phyloP scores from a whole-genome alignment of 2,329 filamentous ascomycete species.

The Colletotrichum sp. region DNA sequence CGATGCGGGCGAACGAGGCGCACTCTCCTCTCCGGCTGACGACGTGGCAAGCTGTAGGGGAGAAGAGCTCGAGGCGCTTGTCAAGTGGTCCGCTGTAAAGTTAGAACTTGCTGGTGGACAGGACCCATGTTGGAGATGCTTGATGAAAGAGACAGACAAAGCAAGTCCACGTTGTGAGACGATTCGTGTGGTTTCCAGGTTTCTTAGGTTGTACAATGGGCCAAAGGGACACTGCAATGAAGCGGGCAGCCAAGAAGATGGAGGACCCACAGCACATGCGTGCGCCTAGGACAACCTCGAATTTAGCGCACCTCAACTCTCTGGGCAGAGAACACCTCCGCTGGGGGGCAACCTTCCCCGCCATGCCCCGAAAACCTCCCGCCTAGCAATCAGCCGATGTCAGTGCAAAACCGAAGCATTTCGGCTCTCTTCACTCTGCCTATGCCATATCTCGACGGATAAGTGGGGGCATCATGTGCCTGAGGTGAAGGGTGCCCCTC shows the following conservation, averaged over 20 bases:
- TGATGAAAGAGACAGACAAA: background rate
- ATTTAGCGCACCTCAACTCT: background rate
- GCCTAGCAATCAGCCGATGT: background rate
- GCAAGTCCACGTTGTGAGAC: background rate
- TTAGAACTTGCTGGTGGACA: background rate
- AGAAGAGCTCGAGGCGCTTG: background rate
- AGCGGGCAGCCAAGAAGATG: background rate
- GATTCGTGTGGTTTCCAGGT: background rate
- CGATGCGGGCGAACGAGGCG: conserved; percentile 6
- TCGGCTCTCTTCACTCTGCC: background rate
- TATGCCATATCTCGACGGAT: background rate
- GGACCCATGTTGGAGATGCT: background rate
- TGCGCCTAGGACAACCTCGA: background rate
- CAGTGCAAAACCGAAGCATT: conserved; percentile 1
- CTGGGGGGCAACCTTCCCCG: background rate
- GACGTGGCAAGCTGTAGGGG: background rate
- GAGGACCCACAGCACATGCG: background rate
- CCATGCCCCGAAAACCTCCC: background rate
- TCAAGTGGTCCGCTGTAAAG: background rate
- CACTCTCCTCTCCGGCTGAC: background rate
- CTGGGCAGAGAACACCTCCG: background rate
- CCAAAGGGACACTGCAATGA: background rate
- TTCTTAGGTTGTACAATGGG: background rate
- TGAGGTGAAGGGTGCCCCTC: background rate
- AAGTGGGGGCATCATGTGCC: background rate